Conservation (phyloP, 2,329 filamentous ascomycete species). For the Curvularia spicifera region DNA sequence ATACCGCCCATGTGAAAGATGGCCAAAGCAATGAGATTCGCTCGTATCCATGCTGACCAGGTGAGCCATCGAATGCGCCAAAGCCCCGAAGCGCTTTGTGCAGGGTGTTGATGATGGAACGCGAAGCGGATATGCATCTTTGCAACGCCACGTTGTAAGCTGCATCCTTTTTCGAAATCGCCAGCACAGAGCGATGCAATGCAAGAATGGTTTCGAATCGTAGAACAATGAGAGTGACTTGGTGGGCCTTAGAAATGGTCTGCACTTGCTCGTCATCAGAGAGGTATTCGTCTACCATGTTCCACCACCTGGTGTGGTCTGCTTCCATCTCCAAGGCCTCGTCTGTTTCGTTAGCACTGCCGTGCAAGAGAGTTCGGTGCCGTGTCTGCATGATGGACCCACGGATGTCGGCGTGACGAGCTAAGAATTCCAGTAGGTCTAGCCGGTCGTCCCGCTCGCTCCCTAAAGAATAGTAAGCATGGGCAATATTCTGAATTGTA, state of each 20-base stretch:
- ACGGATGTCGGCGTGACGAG: constrained; percentile 30
- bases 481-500: too few relatives aligned
- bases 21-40: constrained; percentile 33
- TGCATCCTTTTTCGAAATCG: constrained; percentile 28
- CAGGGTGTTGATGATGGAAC: constrained; percentile 34
- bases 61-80: constrained; percentile 33
- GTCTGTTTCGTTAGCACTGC: constrained; percentile 15
- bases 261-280: constrained; percentile 22
- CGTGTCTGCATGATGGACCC: constrained; percentile 34
- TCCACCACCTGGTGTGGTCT: constrained; percentile 38
- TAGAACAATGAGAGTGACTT: constrained; percentile 33
- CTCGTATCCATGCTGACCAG: constrained; percentile 30
- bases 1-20: constrained; percentile 37
- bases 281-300: constrained; percentile 33
- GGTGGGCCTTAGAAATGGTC: constrained; percentile 29
- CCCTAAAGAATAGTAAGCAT: constrained; percentile 2
- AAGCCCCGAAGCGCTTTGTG: constrained; percentile 32
- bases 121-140: constrained; percentile 33
- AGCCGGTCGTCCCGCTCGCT: constrained; percentile 26
- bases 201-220: constrained; percentile 34
- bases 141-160: constrained; percentile 34
- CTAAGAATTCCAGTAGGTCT: constrained; percentile 32
- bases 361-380: constrained; percentile 18
- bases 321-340: constrained; percentile 28
- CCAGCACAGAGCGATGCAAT: constrained; percentile 31